Evolutionary conservation across 2,329 filamentous ascomycete genomes (phyloP).

Genomic region (Monosporascus ibericus): DNA sequence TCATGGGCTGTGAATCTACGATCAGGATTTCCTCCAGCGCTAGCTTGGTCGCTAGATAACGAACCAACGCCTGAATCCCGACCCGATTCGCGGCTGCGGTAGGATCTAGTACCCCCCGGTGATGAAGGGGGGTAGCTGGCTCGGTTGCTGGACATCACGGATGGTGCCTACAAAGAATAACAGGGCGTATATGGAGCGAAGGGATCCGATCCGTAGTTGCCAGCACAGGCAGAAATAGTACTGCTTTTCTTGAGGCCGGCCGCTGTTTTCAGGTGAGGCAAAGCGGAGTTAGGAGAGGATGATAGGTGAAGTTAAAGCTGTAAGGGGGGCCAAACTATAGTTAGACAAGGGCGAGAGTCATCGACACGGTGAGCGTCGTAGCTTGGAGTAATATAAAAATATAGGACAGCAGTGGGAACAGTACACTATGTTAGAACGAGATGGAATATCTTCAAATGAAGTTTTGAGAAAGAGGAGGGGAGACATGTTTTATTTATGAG

Average conservation of each 20-base stretch:
- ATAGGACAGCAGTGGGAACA: not conserved
- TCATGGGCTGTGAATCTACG: constrained; percentile 19
- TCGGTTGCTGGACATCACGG: constrained; percentile 17
- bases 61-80: constrained; percentile 24
- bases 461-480: constrained; percentile 8
- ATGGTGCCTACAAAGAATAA: not conserved
- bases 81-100: constrained; percentile 12
- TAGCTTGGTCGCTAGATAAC: constrained; percentile 23
- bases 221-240: not conserved
- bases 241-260: not conserved
- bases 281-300: not conserved
- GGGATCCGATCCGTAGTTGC: not conserved
- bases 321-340: constrained; percentile 1
- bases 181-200: not conserved
- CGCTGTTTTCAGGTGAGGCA: not conserved
- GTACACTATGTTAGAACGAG: not conserved
- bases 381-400: not conserved
- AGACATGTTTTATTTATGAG: constrained; percentile 13
- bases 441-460: constrained; percentile 4
- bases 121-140: constrained; percentile 15
- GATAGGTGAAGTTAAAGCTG: constrained; percentile 5
- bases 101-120: constrained; percentile 8
- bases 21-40: constrained; percentile 22
- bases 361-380: not conserved
- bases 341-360: constrained; percentile 2